phyloP scores from a whole-genome alignment of 352 stramenopile genomes.

The Globisporangium spinosum region DNA sequence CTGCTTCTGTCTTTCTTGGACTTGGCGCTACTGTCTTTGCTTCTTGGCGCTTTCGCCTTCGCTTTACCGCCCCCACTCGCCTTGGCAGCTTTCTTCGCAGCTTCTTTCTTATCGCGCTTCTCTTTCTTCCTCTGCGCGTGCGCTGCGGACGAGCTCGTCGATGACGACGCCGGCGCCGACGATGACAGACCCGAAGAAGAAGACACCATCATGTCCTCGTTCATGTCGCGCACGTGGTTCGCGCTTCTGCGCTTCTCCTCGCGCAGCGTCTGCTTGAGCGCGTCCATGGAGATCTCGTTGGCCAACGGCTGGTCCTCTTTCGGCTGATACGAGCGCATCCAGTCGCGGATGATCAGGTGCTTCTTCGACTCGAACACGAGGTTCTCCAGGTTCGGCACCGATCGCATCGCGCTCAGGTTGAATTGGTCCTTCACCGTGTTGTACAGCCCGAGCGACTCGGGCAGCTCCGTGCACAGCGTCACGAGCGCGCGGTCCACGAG shows the following conservation, averaged over 20 bases:
- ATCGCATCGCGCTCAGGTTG: constrained; percentile 49
- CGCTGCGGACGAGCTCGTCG: constrained; percentile 4
- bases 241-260: constrained; percentile 48
- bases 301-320: constrained; percentile 47
- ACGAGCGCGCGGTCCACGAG: constrained; percentile 76
- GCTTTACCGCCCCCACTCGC: constrained; percentile 17
- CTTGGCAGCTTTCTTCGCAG: constrained; percentile 4
- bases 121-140: constrained; percentile 22
- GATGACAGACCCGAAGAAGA: not conserved
- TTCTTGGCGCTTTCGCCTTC: constrained; percentile 8
- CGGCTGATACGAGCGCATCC: constrained; percentile 65
- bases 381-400: constrained; percentile 50
- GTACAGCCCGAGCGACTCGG: constrained; percentile 75
- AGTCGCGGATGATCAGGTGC: constrained; percentile 61
- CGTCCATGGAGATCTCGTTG: constrained; percentile 55
- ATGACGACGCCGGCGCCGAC: not conserved
- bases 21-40: constrained; percentile 16
- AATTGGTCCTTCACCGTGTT: constrained; percentile 73
- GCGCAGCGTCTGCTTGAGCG: constrained; percentile 39
- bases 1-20: constrained; percentile 8
- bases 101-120: constrained; percentile 22
- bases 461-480: constrained; percentile 69
- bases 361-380: constrained; percentile 57
- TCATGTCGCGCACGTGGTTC: constrained; percentile 35
- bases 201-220: constrained; percentile 36